Evolutionary conservation across 208 protist species (phyloP), one percentile per base, ranked within the genome.

Genomic region (Phytomonas francai): DNA sequence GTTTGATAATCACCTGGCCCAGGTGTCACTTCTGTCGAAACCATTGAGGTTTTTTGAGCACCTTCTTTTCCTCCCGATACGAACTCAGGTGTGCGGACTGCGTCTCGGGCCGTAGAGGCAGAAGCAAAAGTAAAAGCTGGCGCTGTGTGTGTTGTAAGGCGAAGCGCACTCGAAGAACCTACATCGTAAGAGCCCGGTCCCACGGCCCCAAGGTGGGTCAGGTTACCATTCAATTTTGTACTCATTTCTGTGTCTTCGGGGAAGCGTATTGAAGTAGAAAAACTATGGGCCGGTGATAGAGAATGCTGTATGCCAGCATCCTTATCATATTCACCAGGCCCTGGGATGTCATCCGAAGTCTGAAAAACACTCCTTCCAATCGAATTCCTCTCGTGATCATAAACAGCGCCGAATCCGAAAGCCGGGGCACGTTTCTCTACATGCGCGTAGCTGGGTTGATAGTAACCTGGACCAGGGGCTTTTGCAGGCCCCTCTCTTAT

Each of bases 141-240:
- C 14, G 65, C 25, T 0, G 58, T 68, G 22, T 59, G 68, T 62
- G 56, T 60, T 33, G 66, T 58, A 19, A 70, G 70, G 25, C 65
- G 67, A 62, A 45, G 65, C 11, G 61, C 65, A 16, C 67, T 28
- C 0, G 59, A 68, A 16, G 33, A 19, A 8, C 27, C 39, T 8
- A 78, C 33, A 29, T 79, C 72, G 66, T 85, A 85, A 51, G 84
- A 68, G n/a, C 84, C 84, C 19, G 84, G 84, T 14, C 84, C 84
- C 14, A 77, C 68, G n/a, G 67, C 69, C 33, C 36, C 60, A 30
- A 28, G 9, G 19, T 54, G 56, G 5, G 45, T 67, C 28, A 30
- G 12, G 39, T 19, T 49, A 49, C 39, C 39, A 49, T 49, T 49
- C 4, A 19, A 49, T 6, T 49, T 6, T 49, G 39, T 19, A 45